Conservation (phyloP, 169 alveolate species). For the Plasmodium berghei region DNA sequence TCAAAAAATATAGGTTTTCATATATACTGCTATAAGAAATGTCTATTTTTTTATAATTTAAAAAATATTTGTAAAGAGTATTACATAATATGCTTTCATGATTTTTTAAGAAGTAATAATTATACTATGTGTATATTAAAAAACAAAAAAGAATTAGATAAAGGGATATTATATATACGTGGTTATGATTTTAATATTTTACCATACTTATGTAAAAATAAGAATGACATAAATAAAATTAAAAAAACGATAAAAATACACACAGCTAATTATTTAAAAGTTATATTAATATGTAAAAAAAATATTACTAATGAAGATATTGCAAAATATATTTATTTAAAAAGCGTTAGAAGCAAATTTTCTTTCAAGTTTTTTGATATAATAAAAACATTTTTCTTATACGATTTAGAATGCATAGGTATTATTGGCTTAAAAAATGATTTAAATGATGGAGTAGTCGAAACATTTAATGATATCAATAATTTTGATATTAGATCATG, state of each 20-base stretch:
- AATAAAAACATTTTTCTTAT: slow-evolving; percentile 62
- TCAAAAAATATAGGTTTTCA: slow-evolving; percentile 28
- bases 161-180: slow-evolving; percentile 54
- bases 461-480: slow-evolving; percentile 43
- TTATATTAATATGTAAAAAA: slow-evolving; percentile 67
- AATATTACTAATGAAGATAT: slow-evolving; percentile 67
- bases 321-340: slow-evolving; percentile 63
- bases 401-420: slow-evolving; percentile 63
- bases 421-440: slow-evolving; percentile 69
- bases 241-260: slow-evolving; percentile 50
- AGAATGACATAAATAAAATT: slow-evolving; percentile 48
- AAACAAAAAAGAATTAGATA: slow-evolving; percentile 29
- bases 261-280: slow-evolving; percentile 72
- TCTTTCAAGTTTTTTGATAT: slow-evolving; percentile 50
- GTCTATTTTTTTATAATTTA: slow-evolving; percentile 63
- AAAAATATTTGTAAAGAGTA: slow-evolving; percentile 33
- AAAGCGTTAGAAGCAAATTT: slow-evolving; percentile 22
- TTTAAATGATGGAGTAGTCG: slow-evolving; percentile 62
- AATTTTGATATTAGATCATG: slow-evolving; percentile 75
- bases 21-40: slow-evolving; percentile 38
- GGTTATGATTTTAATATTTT: slow-evolving; percentile 65
- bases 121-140: slow-evolving; percentile 66
- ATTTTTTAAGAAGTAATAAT: slow-evolving; percentile 61
- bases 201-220: slow-evolving; percentile 53
- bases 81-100: slow-evolving; percentile 65